Percentiles rank a stretch among this genome's conserved stretches.
phyloP scores from a whole-genome alignment of 1,284 basidiomycete genomes.

The Austroboletus novae-zelandiae region DNA sequence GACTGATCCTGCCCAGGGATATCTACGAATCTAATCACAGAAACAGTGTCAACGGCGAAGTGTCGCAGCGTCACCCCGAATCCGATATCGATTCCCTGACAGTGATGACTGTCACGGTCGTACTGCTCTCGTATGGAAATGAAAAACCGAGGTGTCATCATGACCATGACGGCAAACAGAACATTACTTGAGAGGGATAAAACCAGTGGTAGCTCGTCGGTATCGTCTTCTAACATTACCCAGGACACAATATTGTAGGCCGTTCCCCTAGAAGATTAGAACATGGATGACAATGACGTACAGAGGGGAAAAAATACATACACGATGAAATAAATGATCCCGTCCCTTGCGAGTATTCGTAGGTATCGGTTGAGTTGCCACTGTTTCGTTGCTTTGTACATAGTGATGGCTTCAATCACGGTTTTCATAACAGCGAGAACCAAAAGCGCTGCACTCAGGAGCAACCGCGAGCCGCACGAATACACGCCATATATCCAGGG shows the following conservation, averaged over 20 bases:
- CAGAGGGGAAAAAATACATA: neutral
- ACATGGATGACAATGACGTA: neutral
- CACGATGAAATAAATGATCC: neutral
- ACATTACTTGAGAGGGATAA: neutral
- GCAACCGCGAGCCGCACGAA: neutral
- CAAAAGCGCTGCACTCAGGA: neutral
- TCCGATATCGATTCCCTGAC: neutral
- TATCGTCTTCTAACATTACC: neutral
- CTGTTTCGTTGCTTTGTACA: neutral
- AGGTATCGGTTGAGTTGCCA: neutral
- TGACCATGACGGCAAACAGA: too few relatives aligned
- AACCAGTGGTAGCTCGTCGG: neutral
- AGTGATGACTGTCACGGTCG: neutral
- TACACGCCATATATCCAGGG: too few relatives aligned
- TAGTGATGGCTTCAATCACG: neutral
- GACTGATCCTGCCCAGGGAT: neutral
- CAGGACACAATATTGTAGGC: neutral
- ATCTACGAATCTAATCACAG: neutral
- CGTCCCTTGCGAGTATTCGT: neutral
- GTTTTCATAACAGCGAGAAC: neutral
- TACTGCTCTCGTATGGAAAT: neutral
- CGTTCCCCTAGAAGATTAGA: neutral
- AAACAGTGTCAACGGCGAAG: neutral
- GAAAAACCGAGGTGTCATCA: neutral
- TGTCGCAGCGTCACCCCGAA: neutral